Conservation (phyloP, 2,329 filamentous ascomycete species). For the Fusarium papillatum region DNA sequence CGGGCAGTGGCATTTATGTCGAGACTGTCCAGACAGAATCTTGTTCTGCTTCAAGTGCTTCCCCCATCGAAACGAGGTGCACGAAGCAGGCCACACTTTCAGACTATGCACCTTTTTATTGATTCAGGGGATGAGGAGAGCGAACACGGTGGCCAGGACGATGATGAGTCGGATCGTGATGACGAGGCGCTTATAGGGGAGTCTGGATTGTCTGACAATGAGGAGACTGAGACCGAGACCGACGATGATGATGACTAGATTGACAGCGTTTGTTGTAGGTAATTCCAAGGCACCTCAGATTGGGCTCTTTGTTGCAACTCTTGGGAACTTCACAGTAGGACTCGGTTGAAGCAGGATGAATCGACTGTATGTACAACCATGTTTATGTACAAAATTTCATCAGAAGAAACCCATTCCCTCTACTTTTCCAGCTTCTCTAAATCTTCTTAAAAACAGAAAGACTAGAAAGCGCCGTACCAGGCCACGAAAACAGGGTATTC, state of each 20-base stretch:
- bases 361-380: not conserved
- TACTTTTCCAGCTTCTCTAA: constrained; percentile 34
- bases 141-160: not conserved
- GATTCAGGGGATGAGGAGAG: not conserved
- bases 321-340: not conserved
- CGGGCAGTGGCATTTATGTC: not conserved
- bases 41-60: not conserved
- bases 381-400: not conserved
- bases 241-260: not conserved
- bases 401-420: not conserved
- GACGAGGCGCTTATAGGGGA: not conserved
- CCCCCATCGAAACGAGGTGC: not conserved
- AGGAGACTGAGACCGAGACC: not conserved
- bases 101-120: not conserved
- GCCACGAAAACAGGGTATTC: constrained; percentile 72
- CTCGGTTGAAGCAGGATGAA: not conserved
- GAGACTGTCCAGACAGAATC: not conserved
- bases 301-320: not conserved
- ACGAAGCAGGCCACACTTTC: not conserved
- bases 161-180: not conserved
- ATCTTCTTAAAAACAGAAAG: constrained; percentile 67
- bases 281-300: not conserved
- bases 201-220: not conserved
- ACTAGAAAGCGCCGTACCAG: constrained; percentile 68
- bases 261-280: not conserved